Evolutionary conservation across 805 yeast genomes (phyloP), one percentile per base, ranked within the genome.

Genomic region (Limtongozyma cylindracea): DNA sequence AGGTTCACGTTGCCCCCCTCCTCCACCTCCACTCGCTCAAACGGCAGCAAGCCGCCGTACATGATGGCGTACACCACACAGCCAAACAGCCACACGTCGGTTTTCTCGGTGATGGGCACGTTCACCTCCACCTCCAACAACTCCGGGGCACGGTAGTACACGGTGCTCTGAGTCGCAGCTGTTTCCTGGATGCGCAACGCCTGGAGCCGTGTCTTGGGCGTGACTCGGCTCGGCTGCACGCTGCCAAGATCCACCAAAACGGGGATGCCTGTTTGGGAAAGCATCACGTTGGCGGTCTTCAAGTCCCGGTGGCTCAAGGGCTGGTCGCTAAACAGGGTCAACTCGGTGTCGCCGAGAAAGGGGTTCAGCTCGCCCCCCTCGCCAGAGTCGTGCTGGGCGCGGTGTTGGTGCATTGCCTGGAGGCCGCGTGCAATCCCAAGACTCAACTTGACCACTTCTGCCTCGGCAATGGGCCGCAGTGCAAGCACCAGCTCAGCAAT

Each of bases 51-150:
- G 6, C 15, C 15, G 1, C 72, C 71, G 45, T 73, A 82, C 41
- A 84, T 53, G 30, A 76, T 45, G 1, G 80, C 63, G 41, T 74
- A 82, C 10, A 78, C 39, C 2, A 78, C 52, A 36, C 94, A 78
- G 0, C 96, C 96, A 14, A 82, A 42, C 3, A 91, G 71, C 96
- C 96, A 82, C 13, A 84, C 62, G 41, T 82, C 96, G 4, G 73
- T 67, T 27, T 61, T 59, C 34, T 76, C 91, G 29, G 67, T 65
- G 20, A 82, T 52, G 5, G 43, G 43, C n/a, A 61, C 41, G 19
- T 71, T 69, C 1, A 76, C 58, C 20, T 61, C 62, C 18, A 78
- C 71, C 35, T 78, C 84, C 26, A 82, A 45, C 20, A 84, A 49
- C 37, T 82, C 96, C 0, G 96, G 96, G 1, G 95, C 92, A 19